Conservation (phyloP, 352 stramenopile species). For the Saprolegnia parasitica region DNA sequence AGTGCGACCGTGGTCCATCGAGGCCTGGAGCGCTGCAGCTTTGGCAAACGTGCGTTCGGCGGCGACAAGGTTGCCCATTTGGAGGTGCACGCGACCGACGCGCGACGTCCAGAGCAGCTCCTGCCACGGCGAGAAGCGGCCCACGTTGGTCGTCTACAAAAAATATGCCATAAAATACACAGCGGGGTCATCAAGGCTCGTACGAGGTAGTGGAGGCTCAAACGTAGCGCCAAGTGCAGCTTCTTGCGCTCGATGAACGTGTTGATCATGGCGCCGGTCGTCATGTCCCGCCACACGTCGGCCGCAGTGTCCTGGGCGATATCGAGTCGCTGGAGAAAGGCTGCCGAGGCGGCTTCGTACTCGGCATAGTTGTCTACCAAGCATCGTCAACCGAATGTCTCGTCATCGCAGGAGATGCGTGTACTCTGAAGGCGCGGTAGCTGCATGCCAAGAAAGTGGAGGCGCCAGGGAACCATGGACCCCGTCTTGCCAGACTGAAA, state of each 20-base stretch:
- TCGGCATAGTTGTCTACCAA: conserved; percentile 15
- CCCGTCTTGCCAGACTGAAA: not conserved
- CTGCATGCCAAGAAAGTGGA: conserved; percentile 59
- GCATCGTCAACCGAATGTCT: not conserved
- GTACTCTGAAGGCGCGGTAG: conserved; percentile 34
- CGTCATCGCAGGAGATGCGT: not conserved
- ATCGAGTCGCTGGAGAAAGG: conserved; percentile 30
- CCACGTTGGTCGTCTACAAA: not conserved
- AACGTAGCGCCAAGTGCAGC: conserved; percentile 15
- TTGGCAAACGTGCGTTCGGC: conserved; percentile 57
- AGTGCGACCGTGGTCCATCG: conserved; percentile 8
- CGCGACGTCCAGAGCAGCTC: conserved; percentile 42
- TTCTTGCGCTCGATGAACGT: conserved; percentile 28
- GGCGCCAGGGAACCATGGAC: conserved; percentile 51
- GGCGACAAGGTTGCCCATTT: conserved; percentile 60
- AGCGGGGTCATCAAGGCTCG: not conserved
- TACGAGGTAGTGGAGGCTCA: conserved; percentile 2
- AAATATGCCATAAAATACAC: not conserved
- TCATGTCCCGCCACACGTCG: conserved; percentile 19
- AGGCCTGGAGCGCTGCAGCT: conserved; percentile 35
- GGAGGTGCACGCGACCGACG: conserved; percentile 60
- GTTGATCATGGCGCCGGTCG: conserved; percentile 11
- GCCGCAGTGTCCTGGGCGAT: conserved; percentile 48
- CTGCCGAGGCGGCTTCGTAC: conserved; percentile 18
- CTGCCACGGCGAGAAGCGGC: not conserved